Conservation (phyloP, 1,284 basidiomycete species). For the Fomes fomentarius region DNA sequence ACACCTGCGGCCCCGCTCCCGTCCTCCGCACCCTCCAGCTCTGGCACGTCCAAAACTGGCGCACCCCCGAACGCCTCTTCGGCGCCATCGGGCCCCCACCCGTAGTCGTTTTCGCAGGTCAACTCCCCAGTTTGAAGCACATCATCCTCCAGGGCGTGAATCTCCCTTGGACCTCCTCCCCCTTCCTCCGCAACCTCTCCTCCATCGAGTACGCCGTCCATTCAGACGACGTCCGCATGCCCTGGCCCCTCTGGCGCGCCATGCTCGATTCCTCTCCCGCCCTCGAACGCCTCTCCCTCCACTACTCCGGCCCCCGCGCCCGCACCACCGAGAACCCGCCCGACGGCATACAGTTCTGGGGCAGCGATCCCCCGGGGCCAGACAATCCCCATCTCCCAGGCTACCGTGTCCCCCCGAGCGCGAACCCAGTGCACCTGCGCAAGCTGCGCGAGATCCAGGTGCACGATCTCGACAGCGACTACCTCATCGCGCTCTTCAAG, state of each 20-base stretch:
- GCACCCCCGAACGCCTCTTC: slow-evolving; percentile 44
- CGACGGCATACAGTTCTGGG: slow-evolving; percentile 26
- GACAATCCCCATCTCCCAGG: slow-evolving; percentile 4
- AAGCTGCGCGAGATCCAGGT: slow-evolving; percentile 49
- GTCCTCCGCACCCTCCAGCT: slow-evolving; percentile 59
- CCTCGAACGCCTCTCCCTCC: slow-evolving; percentile 50
- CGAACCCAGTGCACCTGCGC: slow-evolving; percentile 39
- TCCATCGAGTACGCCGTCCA: slow-evolving; percentile 63
- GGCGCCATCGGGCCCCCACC: slow-evolving; percentile 58
- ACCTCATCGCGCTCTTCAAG: slow-evolving; percentile 45
- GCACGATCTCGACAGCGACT: slow-evolving; percentile 58
- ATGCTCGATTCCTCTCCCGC: slow-evolving; percentile 52
- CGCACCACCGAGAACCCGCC: slow-evolving; percentile 30
- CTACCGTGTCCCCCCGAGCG: slow-evolving; percentile 35
- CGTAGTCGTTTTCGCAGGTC: slow-evolving; percentile 55
- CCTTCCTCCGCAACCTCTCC: slow-evolving; percentile 52
- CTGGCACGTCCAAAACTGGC: slow-evolving; percentile 64
- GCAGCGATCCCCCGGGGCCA: slow-evolving; percentile 15
- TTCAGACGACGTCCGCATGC: slow-evolving; percentile 56
- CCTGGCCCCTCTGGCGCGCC: slow-evolving; percentile 52
- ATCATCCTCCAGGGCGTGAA: slow-evolving; percentile 67
- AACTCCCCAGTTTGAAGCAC: slow-evolving; percentile 50
- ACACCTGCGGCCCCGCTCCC: slow-evolving; percentile 52
- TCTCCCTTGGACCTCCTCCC: slow-evolving; percentile 56
- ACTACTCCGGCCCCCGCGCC: slow-evolving; percentile 59